Evolutionary conservation across 1,284 basidiomycete genomes (phyloP), one percentile per base, ranked within the genome.

Genomic region (Xerocomus minutiporus): DNA sequence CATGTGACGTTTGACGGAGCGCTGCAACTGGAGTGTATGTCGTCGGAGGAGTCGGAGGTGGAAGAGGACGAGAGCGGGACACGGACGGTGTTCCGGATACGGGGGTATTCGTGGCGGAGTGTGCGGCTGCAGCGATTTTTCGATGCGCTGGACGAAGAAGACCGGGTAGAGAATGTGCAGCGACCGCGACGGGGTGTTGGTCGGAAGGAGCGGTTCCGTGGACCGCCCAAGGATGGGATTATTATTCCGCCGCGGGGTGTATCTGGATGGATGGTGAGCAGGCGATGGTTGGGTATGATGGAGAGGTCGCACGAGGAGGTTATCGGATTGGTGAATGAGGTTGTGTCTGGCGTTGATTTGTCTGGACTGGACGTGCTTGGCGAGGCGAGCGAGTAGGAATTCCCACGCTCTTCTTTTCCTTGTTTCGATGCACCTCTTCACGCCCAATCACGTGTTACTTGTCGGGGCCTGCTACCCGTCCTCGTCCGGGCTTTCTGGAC

Each of bases 381-480:
- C 7, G 74, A 72, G n/a, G 84, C 80, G 56, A 84, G 77, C 44
- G 80, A 40, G 2, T 20, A 77, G 12, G 73, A 52, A 15, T 62
- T 64, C 56, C 35, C 59, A 56, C 57, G 58, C 36, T 11, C 36
- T 5, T 5, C 13, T 2, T 28, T 12, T 36, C 3, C n/a, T 8
- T n/a, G 2, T 40, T 13, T 4, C 13, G 1, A 68, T 68, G 66
- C 79, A 81, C 67, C 62, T 88, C 59, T 88, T 92, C 71, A 86
- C 87, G 56, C 84, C 91, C 56, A 86, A 91, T 73, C 93, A 95
- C 74, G 81, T 91, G 65, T 83, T 84, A 59, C 86, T 97, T 56
- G 82, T 98, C 65, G 82, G 84, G 54, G 87, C 91, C 52, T 97
- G 94, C 73, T 98, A 97, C 71, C 96, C 96, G 6, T 81, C 88